Conservation (phyloP, 2,329 filamentous ascomycete genomes). For the Clarireedia paspali region DNA sequence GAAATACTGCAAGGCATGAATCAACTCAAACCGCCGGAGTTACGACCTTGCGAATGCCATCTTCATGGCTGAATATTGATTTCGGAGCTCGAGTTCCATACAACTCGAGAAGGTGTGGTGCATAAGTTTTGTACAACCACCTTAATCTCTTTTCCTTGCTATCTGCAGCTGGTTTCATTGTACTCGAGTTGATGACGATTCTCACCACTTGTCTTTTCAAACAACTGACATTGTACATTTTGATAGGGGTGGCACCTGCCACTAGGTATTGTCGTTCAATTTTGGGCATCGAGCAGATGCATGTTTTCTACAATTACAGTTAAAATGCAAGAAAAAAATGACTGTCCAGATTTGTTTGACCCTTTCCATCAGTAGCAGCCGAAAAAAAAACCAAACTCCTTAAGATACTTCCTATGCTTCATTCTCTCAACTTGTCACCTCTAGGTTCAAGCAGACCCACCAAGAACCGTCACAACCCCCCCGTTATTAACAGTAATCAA, state of each 20-base stretch:
- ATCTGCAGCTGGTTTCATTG: too few species aligned
- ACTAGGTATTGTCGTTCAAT: not conserved
- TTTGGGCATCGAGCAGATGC: conserved; percentile 2
- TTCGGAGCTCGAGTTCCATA: too few species aligned
- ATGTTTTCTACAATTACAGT: conserved; percentile 4
- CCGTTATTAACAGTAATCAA: conserved; percentile 68
- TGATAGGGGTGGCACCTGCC: not conserved
- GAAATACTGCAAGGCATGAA: too few species aligned
- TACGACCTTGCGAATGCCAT: too few species aligned
- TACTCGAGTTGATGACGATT: not conserved
- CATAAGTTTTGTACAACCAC: too few species aligned
- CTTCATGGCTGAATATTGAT: too few species aligned
- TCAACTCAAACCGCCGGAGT: too few species aligned
- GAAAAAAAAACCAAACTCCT: conserved; percentile 6
- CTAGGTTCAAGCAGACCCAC: conserved; percentile 19
- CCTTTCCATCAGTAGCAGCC: not conserved
- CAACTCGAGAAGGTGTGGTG: too few species aligned
- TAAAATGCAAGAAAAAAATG: not conserved
- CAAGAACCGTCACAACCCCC: conserved; percentile 67
- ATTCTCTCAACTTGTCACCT: not conserved
- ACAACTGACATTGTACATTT: not conserved
- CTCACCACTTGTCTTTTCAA: not conserved
- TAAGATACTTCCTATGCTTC: conserved; percentile 1
- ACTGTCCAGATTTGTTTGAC: not conserved
- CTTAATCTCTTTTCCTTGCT: too few species aligned